Conservation (phyloP, 805 yeast species). For the Candida ovalis region DNA sequence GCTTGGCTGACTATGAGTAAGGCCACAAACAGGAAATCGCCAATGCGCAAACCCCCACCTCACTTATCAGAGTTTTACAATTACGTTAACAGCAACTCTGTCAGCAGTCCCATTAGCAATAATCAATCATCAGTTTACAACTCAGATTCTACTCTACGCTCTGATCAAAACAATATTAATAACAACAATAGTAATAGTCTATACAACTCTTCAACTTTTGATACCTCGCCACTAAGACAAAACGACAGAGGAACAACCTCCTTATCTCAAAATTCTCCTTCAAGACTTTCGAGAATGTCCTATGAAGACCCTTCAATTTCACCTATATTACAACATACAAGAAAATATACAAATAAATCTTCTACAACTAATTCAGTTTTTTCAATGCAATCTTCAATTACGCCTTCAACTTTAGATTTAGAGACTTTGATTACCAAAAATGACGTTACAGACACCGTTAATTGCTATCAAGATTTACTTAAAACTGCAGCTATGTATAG, state of each 20-base stretch:
- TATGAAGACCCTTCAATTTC: neutral
- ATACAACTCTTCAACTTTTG: neutral
- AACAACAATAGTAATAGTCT: neutral
- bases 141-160: neutral
- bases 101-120: constrained; percentile 7
- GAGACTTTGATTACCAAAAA: constrained; percentile 57
- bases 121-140: neutral
- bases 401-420: constrained; percentile 54
- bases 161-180: neutral
- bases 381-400: constrained; percentile 41
- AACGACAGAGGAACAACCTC: neutral
- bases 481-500: constrained; percentile 44
- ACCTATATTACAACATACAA: constrained; percentile 1
- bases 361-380: constrained; percentile 27
- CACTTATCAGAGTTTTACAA: constrained; percentile 61
- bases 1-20: constrained; percentile 10
- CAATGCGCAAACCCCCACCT: constrained; percentile 38
- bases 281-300: neutral
- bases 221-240: neutral
- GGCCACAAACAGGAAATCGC: constrained; percentile 17
- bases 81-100: constrained; percentile 36
- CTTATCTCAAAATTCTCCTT: neutral
- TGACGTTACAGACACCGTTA: constrained; percentile 51
- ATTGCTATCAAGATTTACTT: constrained; percentile 45
- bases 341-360: constrained; percentile 10